A percentile compares a stretch with the other conserved stretches of the same genome.
Evolutionary conservation across 768 basidiomycete genomes (phyloP).

Genomic region (Lentinula detonsa): DNA sequence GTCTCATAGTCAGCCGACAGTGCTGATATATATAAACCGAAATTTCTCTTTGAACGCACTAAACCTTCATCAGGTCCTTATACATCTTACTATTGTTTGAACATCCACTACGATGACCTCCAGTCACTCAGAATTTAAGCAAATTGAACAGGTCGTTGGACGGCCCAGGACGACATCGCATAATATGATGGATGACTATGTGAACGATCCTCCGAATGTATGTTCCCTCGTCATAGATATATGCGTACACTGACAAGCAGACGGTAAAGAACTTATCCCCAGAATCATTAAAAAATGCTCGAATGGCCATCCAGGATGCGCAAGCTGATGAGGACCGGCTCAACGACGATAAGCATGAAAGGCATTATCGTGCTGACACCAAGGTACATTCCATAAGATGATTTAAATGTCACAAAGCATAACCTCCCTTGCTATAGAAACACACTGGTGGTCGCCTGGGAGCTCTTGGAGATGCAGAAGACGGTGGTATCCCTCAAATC

Average conservation of each 20-base stretch:
- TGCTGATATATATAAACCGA: too few species aligned
- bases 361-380: not conserved
- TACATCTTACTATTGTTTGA: too few species aligned
- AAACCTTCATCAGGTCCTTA: too few species aligned
- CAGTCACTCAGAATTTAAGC: not conserved
- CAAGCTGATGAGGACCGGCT: not conserved
- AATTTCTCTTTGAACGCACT: too few species aligned
- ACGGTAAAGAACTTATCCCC: not conserved
- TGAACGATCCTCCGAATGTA: not conserved
- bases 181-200: not conserved
- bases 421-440: not conserved
- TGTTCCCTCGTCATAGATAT: too few species aligned
- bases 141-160: not conserved
- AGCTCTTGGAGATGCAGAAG: not conserved
- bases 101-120: not conserved
- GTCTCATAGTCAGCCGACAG: too few species aligned
- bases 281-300: not conserved
- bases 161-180: not conserved
- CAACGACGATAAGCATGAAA: not conserved
- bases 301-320: not conserved
- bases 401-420: not conserved
- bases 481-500: not conserved
- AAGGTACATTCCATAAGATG: not conserved
- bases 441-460: not conserved
- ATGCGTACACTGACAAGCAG: not conserved